Evolutionary conservation across 371 early-diverging fungal genomes (phyloP), one percentile per base, ranked within the genome.

Genomic region (Syncephalastrum sp.): DNA sequence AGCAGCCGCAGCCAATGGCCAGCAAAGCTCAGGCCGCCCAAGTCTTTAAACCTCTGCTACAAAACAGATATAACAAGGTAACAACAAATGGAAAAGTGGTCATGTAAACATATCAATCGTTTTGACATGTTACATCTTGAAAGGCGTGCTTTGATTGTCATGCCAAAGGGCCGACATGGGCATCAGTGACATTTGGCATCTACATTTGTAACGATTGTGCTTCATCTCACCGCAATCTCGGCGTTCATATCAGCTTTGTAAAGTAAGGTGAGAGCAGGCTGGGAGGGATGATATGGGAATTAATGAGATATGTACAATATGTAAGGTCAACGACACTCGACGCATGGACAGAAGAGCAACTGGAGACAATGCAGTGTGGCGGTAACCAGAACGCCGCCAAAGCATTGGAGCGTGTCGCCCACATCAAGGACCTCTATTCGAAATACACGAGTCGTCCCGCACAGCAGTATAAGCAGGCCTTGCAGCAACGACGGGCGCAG

Each of bases 121-220:
- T n/a, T 17, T 51, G 21, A 52, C 24, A 15, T 17, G 24, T 5
- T 5, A 27, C 1, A n/a, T 24, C 14, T 10, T 41, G 14, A 5
- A 41, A 92, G 90, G 74, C 75, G 45, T 99, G 99, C 77, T 95
- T 97, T 65, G 99, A 99, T 77, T 99, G 99, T 73, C 81, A 84
- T 42, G 85, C 88, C 56, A 92, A 93, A 74, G 93, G 93, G 63
- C 99, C 99, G 25, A 93, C 95, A 12, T 99, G 99, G 99, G 84
- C 95, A 24, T 90, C 92, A 47, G 90, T 98, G 10, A 92, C 95
- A 0, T 99, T 88, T 77, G 99, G 99, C 44, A 87, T 96, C 54
- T 99, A 96, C 65, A 78, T 99, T 47, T 99, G 99, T 70, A 84
- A 97, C 56, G 96, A 98, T 57, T 99, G 99, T 79, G 97, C 98